phyloP scores from a whole-genome alignment of 1,284 basidiomycete species.

The Tremellales sp. region DNA sequence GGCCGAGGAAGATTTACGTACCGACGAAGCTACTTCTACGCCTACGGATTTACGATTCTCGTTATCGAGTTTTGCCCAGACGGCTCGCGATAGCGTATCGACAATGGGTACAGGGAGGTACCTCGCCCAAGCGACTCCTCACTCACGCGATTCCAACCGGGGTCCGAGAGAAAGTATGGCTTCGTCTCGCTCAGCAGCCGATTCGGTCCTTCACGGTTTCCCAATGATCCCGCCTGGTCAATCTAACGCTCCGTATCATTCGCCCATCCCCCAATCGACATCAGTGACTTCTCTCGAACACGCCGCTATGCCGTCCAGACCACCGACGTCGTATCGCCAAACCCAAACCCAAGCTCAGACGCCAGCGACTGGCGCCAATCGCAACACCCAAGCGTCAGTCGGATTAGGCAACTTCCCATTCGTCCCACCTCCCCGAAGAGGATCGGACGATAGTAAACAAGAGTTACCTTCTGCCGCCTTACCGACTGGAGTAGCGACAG shows the following conservation, averaged over 20 bases:
- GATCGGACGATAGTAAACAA: slow-evolving; percentile 1
- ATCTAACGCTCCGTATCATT: neutral
- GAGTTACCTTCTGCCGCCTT: neutral
- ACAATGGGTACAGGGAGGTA: slow-evolving; percentile 37
- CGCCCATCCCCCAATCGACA: slow-evolving; percentile 24
- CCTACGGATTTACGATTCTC: slow-evolving; percentile 45
- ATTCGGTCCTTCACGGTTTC: slow-evolving; percentile 33
- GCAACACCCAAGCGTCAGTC: slow-evolving; percentile 23
- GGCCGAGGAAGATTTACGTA: slow-evolving; percentile 15
- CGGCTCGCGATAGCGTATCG: slow-evolving; percentile 24
- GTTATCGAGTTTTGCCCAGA: slow-evolving; percentile 40
- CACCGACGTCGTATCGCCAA: slow-evolving; percentile 10
- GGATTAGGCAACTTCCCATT: slow-evolving; percentile 45
- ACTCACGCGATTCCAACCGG: slow-evolving; percentile 1
- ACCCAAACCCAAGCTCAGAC: neutral
- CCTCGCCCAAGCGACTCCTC: slow-evolving; percentile 15
- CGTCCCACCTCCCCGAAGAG: slow-evolving; percentile 35
- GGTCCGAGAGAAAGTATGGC: slow-evolving; percentile 13
- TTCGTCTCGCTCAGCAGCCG: slow-evolving; percentile 34
- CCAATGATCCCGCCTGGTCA: slow-evolving; percentile 41
- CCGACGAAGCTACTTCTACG: slow-evolving; percentile 14
- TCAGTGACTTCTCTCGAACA: slow-evolving; percentile 23
- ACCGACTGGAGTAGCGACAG: neutral
- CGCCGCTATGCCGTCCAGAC: slow-evolving; percentile 9
- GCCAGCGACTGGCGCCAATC: neutral